phyloP scores from a whole-genome alignment of 2,329 filamentous ascomycete species.

The Clonostachys rhizophaga region DNA sequence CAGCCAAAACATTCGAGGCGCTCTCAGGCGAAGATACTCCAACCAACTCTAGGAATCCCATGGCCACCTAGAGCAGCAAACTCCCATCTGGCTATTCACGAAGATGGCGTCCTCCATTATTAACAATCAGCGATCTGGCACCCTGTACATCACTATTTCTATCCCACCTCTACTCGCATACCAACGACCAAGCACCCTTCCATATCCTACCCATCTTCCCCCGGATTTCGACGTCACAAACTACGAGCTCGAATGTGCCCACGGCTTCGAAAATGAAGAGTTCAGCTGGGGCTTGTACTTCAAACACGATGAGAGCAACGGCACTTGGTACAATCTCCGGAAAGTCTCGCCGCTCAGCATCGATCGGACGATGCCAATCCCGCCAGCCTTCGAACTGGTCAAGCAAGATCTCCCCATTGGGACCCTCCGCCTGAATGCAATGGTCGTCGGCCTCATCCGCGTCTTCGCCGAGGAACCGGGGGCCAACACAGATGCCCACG shows the following conservation, averaged over 20 bases:
- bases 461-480: constrained; percentile 13
- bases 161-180: background rate
- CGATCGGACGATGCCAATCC: background rate
- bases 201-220: constrained; percentile 1
- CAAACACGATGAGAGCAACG: constrained; percentile 15
- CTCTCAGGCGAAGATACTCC: too few relatives aligned
- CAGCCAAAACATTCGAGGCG: too few relatives aligned
- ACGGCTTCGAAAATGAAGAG: constrained; percentile 14
- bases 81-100: too few relatives aligned
- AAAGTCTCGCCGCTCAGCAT: background rate
- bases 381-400: background rate
- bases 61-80: too few relatives aligned
- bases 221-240: constrained; percentile 7
- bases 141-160: constrained; percentile 3
- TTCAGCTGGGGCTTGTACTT: constrained; percentile 30
- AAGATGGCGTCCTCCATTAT: background rate
- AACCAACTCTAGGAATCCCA: too few relatives aligned
- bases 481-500: constrained; percentile 1
- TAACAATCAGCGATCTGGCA: background rate
- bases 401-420: background rate
- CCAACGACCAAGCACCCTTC: background rate
- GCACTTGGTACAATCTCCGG: constrained; percentile 16
- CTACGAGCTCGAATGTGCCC: constrained; percentile 10
- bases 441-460: constrained; percentile 21
- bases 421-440: constrained; percentile 11